phyloP scores from a whole-genome alignment of 352 stramenopile species.

The Thalassiosira livingstoniorum region DNA sequence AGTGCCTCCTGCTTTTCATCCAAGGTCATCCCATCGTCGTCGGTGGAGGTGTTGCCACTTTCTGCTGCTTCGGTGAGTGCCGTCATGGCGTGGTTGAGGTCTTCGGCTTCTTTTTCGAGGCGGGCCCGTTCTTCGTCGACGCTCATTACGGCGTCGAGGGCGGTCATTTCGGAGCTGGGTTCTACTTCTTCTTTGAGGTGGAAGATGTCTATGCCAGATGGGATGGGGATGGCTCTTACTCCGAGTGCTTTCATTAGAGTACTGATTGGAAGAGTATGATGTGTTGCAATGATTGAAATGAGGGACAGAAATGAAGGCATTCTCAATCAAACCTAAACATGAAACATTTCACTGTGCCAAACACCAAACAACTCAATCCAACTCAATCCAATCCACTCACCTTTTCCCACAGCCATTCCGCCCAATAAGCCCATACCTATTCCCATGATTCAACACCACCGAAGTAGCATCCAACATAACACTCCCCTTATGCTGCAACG shows the following conservation, averaged over 20 bases:
- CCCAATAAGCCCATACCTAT: conserved; percentile 96
- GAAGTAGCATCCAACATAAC: conserved; percentile 94
- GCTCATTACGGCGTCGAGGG: conserved; percentile 93
- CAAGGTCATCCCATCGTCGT: conserved; percentile 67
- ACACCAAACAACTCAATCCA: too few species aligned
- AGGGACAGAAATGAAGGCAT: too few species aligned
- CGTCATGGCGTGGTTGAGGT: conserved; percentile 91
- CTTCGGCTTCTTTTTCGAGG: conserved; percentile 92
- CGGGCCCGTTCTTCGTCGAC: conserved; percentile 94
- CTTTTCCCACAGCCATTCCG: conserved; percentile 95
- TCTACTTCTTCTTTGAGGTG: conserved; percentile 97
- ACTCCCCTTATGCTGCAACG: conserved; percentile 79
- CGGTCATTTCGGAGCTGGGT: conserved; percentile 91
- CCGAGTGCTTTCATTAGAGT: conserved; percentile 98
- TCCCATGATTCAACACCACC: conserved; percentile 97
- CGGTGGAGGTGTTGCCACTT: conserved; percentile 30
- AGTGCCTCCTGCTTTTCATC: conserved; percentile 84
- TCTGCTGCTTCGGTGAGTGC: conserved; percentile 90
- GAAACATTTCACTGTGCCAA: too few species aligned
- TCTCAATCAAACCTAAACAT: too few species aligned
- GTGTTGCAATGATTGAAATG: too few species aligned
- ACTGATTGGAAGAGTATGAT: too few species aligned
- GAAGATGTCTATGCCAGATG: conserved; percentile 96
- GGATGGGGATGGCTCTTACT: conserved; percentile 93
- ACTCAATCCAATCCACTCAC: too few species aligned